Evolutionary conservation across 2,329 filamentous ascomycete genomes (phyloP).

Genomic region (Fusarium haematococcum): DNA sequence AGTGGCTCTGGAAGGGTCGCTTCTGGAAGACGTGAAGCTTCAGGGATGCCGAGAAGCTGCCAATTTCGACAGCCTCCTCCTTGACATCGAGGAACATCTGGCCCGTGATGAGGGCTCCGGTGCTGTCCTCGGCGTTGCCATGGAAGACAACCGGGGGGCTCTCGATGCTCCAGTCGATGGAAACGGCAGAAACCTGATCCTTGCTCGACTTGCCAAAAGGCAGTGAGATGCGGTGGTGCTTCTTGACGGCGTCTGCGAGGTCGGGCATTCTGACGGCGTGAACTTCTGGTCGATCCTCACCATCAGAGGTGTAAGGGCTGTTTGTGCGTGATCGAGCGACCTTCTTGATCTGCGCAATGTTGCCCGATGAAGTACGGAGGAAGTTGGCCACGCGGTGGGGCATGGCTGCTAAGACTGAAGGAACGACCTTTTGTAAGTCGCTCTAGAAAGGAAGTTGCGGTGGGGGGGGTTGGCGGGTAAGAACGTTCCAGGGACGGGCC

Average conservation of each 20-base stretch:
- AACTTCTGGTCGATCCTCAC: constrained; percentile 47
- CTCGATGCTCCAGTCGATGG: constrained; percentile 75
- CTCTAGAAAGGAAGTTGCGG: constrained; percentile 4
- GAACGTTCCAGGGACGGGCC: constrained; percentile 8
- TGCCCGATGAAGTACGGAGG: constrained; percentile 67
- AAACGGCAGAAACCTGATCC: constrained; percentile 56
- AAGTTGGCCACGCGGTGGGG: constrained; percentile 69
- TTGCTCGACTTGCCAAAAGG: constrained; percentile 58
- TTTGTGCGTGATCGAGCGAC: constrained; percentile 47
- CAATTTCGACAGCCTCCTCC: constrained; percentile 74
- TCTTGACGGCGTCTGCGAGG: constrained; percentile 52
- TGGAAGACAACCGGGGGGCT: constrained; percentile 90
- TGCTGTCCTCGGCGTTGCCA: constrained; percentile 78
- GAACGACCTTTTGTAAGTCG: constrained; percentile 32
- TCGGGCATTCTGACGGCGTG: constrained; percentile 54
- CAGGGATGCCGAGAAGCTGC: constrained; percentile 79
- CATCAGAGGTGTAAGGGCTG: constrained; percentile 52
- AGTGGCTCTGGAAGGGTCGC: constrained; percentile 84
- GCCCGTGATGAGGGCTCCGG: constrained; percentile 87
- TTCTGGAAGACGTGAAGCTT: constrained; percentile 79
- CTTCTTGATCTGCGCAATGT: constrained; percentile 63
- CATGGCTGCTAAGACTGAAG: constrained; percentile 55
- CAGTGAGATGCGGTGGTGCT: constrained; percentile 57
- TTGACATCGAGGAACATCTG: constrained; percentile 80
- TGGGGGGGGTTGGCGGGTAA: constrained; percentile 9